A percentile compares a stretch with the other conserved stretches of the same genome.
These are phyloP conservation scores for Ampelocalamus luodianensis DNA, from an alignment of 176 grass and related monocot genomes.

Conservation along the genomic window DNA sequence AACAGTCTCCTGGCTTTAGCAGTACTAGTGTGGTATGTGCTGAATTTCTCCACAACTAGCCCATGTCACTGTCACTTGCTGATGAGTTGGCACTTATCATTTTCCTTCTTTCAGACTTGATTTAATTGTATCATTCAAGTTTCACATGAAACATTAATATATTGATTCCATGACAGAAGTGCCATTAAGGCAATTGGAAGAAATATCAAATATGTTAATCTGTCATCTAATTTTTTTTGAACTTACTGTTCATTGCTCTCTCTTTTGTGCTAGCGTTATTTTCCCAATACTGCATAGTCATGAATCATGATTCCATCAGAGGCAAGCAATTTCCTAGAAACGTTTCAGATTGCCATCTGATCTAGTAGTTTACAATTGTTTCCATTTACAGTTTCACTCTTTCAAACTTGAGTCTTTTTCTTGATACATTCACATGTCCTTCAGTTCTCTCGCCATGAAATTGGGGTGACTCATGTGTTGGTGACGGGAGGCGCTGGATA, in stretches of 20 bases:
- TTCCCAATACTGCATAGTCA: background rate
- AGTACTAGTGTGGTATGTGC: constrained; percentile 57
- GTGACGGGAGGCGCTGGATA: constrained; percentile 97
- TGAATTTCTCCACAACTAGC: constrained; percentile 34
- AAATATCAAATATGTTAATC: background rate
- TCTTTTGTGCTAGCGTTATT: constrained; percentile 25
- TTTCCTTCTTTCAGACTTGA: constrained; percentile 20
- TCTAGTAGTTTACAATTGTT: constrained; percentile 3
- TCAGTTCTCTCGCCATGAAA: constrained; percentile 91
- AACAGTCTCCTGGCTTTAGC: constrained; percentile 69
- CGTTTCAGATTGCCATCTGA: background rate
- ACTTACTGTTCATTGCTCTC: background rate
- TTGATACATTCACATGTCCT: constrained; percentile 39
- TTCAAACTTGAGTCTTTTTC: constrained; percentile 28
- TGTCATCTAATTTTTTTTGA: background rate
- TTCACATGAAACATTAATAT: constrained; percentile 22
- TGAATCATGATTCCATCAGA: background rate
- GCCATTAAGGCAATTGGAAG: constrained; percentile 31
- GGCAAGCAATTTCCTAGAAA: background rate
- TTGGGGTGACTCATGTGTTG: constrained; percentile 92
- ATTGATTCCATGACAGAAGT: background rate
- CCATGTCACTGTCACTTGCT: constrained; percentile 27
- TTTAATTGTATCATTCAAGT: background rate
- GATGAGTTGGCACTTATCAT: constrained; percentile 36
- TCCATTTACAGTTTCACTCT: constrained; percentile 5